Base-by-base conservation (phyloP, 179 eudicot species). In the Amaranthus tricolor region DNA sequence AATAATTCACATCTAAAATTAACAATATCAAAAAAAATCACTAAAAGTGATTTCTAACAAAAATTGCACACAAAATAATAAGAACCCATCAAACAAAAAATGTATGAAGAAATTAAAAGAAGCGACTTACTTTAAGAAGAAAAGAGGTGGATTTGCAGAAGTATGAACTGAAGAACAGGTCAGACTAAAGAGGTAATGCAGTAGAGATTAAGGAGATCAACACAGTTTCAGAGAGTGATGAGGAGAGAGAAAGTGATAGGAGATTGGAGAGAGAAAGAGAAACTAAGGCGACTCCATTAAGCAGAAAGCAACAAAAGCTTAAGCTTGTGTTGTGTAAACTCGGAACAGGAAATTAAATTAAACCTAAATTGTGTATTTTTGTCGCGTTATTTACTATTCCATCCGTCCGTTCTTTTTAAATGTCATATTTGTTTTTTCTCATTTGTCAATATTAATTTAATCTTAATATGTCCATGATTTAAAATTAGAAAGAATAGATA, bases 251-350 rank as follows among this genome's bases (percentile, higher is more conserved):
- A 57, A 70, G 31, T 62, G 49, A 31, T 31, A 72, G 57, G 12
- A 74, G 62, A 70, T 1, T 72, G 45, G 67, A 73, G 47, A 70
- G 60, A 70, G 44, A 76, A 10, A 45, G 49, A 79, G 78, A 74
- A 24, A 40, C 72, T 82, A 89, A 77, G 94, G 91, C 62, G 86
- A 90, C 82, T 92, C 95, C 95, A 89, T 91, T 77, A 74, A 74
- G 84, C 81, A 82, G 79, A 83, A 86, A 85, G 84, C 86, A 84
- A 85, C 84, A 83, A 84, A 86, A 81, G 85, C 77, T 74, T 72
- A 68, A 73, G 78, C 79, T 72, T 40, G 52, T 47, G 6, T 19
- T 74, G 76, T 80, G 83, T 31, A 84, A 71, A 80, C 73, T 68
- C 80, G 76, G 79, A 80, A 84, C 76, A 21, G 11, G 24, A 64